A percentile compares a stretch with the other conserved stretches of the same genome.
Evolutionary conservation across 257 asterid species (phyloP).

Genomic region (Solanum tarapatanum): DNA sequence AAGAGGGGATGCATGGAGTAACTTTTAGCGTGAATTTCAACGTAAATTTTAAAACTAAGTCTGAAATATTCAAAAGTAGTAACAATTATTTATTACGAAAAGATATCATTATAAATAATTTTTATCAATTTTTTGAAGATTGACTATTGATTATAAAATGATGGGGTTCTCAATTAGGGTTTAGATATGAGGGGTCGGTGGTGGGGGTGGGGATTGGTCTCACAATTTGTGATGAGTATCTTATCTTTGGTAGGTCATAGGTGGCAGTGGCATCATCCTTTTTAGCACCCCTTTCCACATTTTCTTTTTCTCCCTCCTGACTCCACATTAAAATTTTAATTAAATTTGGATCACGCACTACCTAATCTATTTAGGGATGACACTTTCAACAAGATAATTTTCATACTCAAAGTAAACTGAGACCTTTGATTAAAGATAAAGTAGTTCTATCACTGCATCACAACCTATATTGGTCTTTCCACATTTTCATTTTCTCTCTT

Average conservation of each 20-base stretch:
- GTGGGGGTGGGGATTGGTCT: not conserved
- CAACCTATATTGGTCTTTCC: not conserved
- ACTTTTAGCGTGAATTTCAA: not conserved
- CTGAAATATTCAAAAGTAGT: not conserved
- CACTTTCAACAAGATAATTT: no score
- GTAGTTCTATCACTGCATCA: not conserved
- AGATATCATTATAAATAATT: not conserved
- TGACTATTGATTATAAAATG: not conserved
- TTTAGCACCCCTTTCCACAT: not conserved
- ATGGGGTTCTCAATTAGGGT: not conserved
- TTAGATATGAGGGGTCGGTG: not conserved
- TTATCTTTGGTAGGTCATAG: not conserved
- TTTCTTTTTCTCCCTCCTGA: not conserved
- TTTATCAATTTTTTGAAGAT: not conserved
- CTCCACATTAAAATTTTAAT: no score
- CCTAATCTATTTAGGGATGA: no score
- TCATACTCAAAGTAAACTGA: no score
- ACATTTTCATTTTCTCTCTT: no score
- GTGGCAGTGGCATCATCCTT: not conserved
- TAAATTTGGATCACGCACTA: no score
- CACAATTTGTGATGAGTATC: not conserved
- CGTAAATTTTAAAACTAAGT: not conserved
- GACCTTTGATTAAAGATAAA: no score
- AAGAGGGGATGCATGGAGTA: not conserved
- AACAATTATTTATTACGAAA: not conserved